These are phyloP conservation scores for Arxiozyma telluris DNA, from an alignment of 1,139 yeast species.

Conservation along the genomic window DNA sequence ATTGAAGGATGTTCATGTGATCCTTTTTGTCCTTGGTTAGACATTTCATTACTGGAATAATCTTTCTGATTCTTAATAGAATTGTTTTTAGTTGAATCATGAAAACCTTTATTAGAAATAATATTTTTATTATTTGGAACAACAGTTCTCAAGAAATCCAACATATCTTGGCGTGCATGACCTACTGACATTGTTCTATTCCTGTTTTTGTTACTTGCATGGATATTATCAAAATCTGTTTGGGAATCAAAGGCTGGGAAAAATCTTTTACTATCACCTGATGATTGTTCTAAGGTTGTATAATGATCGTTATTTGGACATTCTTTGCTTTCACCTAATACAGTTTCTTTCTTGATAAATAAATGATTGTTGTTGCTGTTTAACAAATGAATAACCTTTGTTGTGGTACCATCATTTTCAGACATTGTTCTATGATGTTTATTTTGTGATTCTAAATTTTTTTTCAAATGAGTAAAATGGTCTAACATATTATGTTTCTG, in stretches of 20 bases:
- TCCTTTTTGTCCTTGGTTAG: not conserved
- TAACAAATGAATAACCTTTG: not conserved
- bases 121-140: constrained; percentile 27
- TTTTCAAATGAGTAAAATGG: not conserved
- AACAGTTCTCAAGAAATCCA: constrained; percentile 31
- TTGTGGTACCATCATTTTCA: constrained; percentile 1
- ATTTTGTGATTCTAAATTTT: not conserved
- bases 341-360: not conserved
- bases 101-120: constrained; percentile 23
- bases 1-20: constrained; percentile 56
- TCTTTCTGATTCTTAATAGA: not conserved
- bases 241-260: not conserved
- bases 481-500: not conserved
- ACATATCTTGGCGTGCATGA: constrained; percentile 55
- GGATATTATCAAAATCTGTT: not conserved
- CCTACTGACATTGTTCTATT: constrained; percentile 74
- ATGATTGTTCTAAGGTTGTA: not conserved
- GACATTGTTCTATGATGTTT: constrained; percentile 4
- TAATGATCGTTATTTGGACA: not conserved
- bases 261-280: not conserved
- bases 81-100: constrained; percentile 2
- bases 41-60: not conserved
- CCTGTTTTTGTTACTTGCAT: not conserved
- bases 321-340: not conserved
- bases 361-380: not conserved